phyloP scores from a whole-genome alignment of 495 filamentous ascomycete genomes.

The Aspergillus cavernicola region DNA sequence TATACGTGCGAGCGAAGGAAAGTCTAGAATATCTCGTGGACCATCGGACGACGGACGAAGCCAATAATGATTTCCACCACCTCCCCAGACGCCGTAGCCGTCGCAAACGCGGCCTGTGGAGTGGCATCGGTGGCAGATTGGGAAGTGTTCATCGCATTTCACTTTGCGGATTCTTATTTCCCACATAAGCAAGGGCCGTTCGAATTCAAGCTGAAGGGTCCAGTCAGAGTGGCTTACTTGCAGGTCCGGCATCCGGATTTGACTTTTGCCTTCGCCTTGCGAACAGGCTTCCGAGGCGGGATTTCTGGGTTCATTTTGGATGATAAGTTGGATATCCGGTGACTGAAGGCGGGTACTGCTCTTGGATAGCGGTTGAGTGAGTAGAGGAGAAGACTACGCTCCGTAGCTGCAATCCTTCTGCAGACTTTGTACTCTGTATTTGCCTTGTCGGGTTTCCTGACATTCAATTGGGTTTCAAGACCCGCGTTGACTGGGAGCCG shows the following conservation, averaged over 20 bases:
- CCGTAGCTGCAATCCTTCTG: too few species aligned
- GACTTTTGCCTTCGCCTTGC: background rate
- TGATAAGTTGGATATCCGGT: background rate
- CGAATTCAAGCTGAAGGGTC: background rate
- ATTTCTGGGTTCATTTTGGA: background rate
- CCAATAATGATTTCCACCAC: constrained; percentile 26
- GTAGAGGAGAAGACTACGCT: too few species aligned
- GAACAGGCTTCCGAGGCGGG: background rate
- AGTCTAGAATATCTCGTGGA: constrained; percentile 9
- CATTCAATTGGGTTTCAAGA: background rate
- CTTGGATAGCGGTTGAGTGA: too few species aligned
- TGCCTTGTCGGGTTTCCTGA: background rate
- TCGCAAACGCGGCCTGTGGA: constrained; percentile 56
- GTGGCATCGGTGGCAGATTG: constrained; percentile 50
- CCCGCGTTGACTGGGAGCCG: background rate
- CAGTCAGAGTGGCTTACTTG: constrained; percentile 4
- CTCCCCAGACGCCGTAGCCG: constrained; percentile 54
- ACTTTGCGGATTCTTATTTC: constrained; percentile 39
- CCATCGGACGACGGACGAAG: constrained; percentile 12
- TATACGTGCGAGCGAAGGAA: constrained; percentile 8
- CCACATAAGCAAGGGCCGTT: background rate
- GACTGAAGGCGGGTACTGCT: background rate
- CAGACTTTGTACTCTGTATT: constrained; percentile 15
- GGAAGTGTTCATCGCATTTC: constrained; percentile 56
- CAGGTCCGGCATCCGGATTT: constrained; percentile 17